phyloP scores from a whole-genome alignment of 2,329 filamentous ascomycete species.

The Xylariales sp. region DNA sequence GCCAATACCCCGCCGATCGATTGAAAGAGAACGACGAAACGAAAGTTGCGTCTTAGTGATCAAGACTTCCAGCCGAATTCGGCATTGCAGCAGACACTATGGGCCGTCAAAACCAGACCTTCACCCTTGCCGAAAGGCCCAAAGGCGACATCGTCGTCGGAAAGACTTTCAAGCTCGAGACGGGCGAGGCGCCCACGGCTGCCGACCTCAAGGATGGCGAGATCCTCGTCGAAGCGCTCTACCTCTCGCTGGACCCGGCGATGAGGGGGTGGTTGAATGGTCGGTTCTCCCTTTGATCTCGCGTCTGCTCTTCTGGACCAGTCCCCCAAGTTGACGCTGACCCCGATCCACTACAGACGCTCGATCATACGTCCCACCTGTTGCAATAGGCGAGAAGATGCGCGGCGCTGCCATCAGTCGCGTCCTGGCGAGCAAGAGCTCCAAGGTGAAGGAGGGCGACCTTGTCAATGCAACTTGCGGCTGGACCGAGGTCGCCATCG shows the following conservation, averaged over 20 bases:
- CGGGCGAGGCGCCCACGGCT: conserved; percentile 44
- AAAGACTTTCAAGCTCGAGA: conserved; percentile 56
- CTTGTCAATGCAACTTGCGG: conserved; percentile 52
- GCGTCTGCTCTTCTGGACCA: not conserved
- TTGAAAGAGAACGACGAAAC: too few relatives aligned
- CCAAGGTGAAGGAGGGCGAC: conserved; percentile 50
- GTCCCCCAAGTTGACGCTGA: not conserved
- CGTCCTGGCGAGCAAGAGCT: conserved; percentile 56
- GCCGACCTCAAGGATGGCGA: conserved; percentile 58
- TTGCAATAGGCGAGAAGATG: conserved; percentile 65
- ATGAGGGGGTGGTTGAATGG: conserved; percentile 69
- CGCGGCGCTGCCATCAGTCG: conserved; percentile 57
- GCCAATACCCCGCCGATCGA: too few relatives aligned
- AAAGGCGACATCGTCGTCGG: conserved; percentile 56
- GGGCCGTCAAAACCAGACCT: conserved; percentile 40
- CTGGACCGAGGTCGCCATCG: conserved; percentile 63
- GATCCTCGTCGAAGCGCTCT: conserved; percentile 56
- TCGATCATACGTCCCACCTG: conserved; percentile 62
- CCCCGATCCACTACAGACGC: conserved; percentile 28
- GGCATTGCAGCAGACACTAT: conserved; percentile 31
- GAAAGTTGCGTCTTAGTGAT: too few relatives aligned
- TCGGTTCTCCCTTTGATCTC: too few relatives aligned
- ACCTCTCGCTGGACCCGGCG: conserved; percentile 68
- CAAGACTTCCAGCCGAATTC: too few relatives aligned
- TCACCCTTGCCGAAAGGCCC: conserved; percentile 62